A percentile compares a stretch with the other conserved stretches of the same genome.
Evolutionary conservation across 768 basidiomycete species (phyloP).

Genomic region (Erythrobasidium yunnanense): DNA sequence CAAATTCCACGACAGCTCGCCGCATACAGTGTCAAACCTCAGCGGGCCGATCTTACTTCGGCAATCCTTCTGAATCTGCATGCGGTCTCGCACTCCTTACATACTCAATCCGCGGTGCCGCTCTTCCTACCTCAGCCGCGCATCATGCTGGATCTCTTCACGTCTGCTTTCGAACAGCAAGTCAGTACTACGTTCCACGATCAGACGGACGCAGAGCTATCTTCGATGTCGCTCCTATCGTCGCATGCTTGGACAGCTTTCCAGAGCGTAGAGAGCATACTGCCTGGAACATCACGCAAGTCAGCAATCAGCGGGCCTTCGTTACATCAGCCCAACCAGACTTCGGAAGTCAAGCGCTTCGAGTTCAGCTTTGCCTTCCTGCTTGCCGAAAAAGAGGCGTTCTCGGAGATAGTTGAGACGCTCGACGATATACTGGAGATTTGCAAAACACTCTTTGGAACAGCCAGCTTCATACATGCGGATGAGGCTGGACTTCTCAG

Average conservation of each 20-base stretch:
- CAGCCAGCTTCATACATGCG: conserved; percentile 9
- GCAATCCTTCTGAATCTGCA: conserved; percentile 7
- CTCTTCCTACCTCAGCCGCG: conserved; percentile 7
- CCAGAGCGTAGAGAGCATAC: too few species aligned
- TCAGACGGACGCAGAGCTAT: too few species aligned
- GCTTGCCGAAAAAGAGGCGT: conserved; percentile 18
- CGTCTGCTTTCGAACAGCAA: neutral
- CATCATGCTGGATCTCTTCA: neutral
- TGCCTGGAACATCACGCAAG: too few species aligned
- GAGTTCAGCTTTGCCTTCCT: conserved; percentile 24
- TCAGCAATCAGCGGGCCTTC: too few species aligned
- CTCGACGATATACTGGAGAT: conserved; percentile 1
- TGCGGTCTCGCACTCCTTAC: conserved; percentile 8
- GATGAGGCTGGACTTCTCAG: neutral
- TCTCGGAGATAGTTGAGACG: neutral
- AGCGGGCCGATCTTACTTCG: conserved; percentile 8
- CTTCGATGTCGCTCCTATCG: too few species aligned
- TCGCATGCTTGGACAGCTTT: too few species aligned
- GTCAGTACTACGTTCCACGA: too few species aligned
- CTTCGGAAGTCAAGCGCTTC: too few species aligned
- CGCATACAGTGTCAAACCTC: neutral
- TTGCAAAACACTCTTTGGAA: conserved; percentile 8
- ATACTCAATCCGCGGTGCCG: neutral
- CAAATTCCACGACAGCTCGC: conserved; percentile 6
- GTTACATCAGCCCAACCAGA: too few species aligned